These are phyloP conservation scores for Cutaneotrichosporon dermatis DNA, from an alignment of 1,284 basidiomycete genomes.

Conservation along the genomic window DNA sequence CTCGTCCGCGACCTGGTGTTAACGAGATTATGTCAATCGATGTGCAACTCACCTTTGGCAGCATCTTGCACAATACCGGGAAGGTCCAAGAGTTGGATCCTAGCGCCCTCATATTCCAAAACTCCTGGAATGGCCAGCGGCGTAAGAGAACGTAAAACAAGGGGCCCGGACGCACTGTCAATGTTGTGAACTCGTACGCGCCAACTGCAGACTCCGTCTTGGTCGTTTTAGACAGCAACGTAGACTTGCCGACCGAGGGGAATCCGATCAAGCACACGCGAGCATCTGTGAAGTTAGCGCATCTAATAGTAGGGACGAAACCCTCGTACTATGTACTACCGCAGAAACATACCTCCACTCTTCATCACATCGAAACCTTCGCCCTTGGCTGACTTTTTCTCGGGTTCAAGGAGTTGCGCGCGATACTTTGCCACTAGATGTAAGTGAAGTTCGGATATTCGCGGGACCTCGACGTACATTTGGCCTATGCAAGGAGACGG, in stretches of 20 bases:
- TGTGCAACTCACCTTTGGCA: slow-evolving; percentile 59
- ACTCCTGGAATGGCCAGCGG: slow-evolving; percentile 85
- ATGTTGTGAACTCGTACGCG: slow-evolving; percentile 93
- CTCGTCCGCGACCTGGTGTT: slow-evolving; percentile 71
- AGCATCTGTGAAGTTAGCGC: slow-evolving; percentile 57
- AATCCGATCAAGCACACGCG: slow-evolving; percentile 90
- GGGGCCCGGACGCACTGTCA: slow-evolving; percentile 59
- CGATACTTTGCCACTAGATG: slow-evolving; percentile 71
- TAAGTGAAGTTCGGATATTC: not conserved
- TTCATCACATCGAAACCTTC: slow-evolving; percentile 92
- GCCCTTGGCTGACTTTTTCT: slow-evolving; percentile 70
- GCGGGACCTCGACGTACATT: slow-evolving; percentile 23
- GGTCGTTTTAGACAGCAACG: slow-evolving; percentile 84
- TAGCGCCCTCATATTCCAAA: slow-evolving; percentile 85
- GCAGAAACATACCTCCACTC: slow-evolving; percentile 57
- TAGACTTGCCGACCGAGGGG: slow-evolving; percentile 93
- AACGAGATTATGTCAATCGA: not conserved
- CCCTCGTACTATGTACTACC: not conserved
- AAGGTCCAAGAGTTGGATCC: slow-evolving; percentile 89
- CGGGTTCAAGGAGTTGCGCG: slow-evolving; percentile 80
- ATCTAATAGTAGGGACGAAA: too few species aligned
- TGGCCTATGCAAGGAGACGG: slow-evolving; percentile 24
- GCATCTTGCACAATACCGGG: slow-evolving; percentile 98
- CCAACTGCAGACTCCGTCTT: slow-evolving; percentile 84
- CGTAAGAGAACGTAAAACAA: not conserved